Percentiles rank a stretch among this genome's conserved stretches.
phyloP scores from a whole-genome alignment of 192 early-diverging fungal genomes.

The Coemansia sp. region DNA sequence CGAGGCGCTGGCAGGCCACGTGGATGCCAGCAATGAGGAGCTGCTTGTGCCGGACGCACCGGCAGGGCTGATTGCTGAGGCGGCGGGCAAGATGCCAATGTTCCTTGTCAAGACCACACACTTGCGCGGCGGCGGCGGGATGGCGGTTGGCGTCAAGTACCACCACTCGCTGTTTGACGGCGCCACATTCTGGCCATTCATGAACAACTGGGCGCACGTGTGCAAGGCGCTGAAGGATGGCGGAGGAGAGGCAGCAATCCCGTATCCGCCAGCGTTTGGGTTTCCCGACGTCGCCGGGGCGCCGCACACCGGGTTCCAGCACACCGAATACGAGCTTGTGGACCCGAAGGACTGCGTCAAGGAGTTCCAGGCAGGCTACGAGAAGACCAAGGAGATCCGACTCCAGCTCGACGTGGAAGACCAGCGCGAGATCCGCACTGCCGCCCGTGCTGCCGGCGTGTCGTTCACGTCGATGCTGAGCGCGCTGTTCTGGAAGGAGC shows the following conservation, averaged over 20 bases:
- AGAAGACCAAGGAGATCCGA: constrained; percentile 26
- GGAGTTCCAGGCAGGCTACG: constrained; percentile 20
- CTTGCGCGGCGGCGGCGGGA: constrained; percentile 18
- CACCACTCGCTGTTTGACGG: constrained; percentile 56
- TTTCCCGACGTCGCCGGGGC: constrained; percentile 18
- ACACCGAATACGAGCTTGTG: constrained; percentile 39
- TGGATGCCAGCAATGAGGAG: constrained; percentile 31
- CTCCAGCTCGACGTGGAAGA: constrained; percentile 25
- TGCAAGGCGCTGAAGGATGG: constrained; percentile 17
- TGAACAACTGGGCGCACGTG: constrained; percentile 49
- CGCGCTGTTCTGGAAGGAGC: constrained; percentile 48
- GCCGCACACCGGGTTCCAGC: constrained; percentile 11
- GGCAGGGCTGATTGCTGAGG: constrained; percentile 11
- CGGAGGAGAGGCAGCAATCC: constrained; percentile 5
- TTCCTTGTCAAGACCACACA: constrained; percentile 44
- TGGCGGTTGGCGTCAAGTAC: constrained; percentile 42
- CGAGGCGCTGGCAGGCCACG: constrained; percentile 10
- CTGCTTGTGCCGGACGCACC: constrained; percentile 35
- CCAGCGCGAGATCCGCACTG: constrained; percentile 31
- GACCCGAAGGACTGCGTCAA: constrained; percentile 20
- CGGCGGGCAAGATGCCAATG: constrained; percentile 34
- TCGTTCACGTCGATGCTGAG: constrained; percentile 41
- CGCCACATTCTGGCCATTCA: constrained; percentile 47
- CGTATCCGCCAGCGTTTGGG: constrained; percentile 43
- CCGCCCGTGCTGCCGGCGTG: constrained; percentile 26